Percentiles rank a stretch among this genome's conserved stretches.
Evolutionary conservation across 2,329 filamentous ascomycete species (phyloP).

Genomic region (Thielaviopsis euricoi): DNA sequence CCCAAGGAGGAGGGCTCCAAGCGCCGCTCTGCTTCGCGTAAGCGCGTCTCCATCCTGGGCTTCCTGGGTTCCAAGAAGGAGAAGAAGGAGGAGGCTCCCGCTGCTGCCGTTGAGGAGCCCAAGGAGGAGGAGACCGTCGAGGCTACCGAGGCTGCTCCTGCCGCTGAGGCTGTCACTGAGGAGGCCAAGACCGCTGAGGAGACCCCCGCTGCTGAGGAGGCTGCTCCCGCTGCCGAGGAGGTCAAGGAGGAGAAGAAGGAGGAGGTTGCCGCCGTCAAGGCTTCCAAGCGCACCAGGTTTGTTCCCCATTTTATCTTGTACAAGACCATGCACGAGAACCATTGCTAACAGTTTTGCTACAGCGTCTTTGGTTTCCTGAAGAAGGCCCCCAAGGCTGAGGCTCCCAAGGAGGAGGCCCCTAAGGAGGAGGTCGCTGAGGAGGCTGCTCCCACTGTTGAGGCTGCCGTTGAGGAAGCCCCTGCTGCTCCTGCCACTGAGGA

Average conservation of each 20-base stretch:
- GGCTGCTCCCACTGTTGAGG: conserved; percentile 40
- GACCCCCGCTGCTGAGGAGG: conserved; percentile 29
- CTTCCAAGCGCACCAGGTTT: conserved; percentile 31
- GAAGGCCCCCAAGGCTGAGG: conserved; percentile 41
- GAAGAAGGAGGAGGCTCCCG: conserved; percentile 25
- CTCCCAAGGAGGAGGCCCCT: conserved; percentile 28
- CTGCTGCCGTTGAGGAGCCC: conserved; percentile 14
- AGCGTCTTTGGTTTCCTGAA: conserved; percentile 39
- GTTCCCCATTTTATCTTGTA: conserved; percentile 19
- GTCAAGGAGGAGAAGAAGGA: conserved; percentile 29
- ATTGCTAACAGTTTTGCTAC: conserved; percentile 12
- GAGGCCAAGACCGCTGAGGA: conserved; percentile 18
- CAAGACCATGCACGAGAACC: not conserved
- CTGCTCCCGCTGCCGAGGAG: conserved; percentile 33
- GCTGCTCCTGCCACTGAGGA: conserved; percentile 20
- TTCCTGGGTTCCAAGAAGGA: conserved; percentile 39
- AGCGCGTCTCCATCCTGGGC: conserved; percentile 49
- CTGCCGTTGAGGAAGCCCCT: conserved; percentile 28
- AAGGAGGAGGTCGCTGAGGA: conserved; percentile 24
- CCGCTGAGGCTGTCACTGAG: conserved; percentile 16
- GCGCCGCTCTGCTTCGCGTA: conserved; percentile 46
- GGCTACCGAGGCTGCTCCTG: conserved; percentile 17
- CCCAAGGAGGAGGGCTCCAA: conserved; percentile 27
- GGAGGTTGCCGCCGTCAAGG: conserved; percentile 28
- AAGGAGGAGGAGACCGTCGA: conserved; percentile 17